A percentile compares a stretch with the other conserved stretches of the same genome.
These are phyloP conservation scores for Nicotiana undulata DNA, from an alignment of 257 asterid genomes.

Conservation along the genomic window DNA sequence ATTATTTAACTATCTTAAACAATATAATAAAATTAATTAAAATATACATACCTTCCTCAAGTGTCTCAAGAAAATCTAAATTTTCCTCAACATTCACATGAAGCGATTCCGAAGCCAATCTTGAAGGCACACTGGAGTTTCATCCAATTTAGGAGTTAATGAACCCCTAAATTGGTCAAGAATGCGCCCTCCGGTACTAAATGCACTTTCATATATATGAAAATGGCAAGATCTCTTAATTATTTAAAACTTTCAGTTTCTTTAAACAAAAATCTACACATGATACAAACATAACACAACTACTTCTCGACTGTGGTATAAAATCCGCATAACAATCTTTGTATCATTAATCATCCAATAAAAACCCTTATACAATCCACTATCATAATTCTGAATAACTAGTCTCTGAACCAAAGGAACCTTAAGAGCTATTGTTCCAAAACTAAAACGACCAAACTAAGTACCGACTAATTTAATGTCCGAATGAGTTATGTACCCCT, in stretches of 20 bases:
- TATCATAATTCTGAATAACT: background rate
- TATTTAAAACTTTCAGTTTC: background rate
- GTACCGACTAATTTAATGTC: background rate
- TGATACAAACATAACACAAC: background rate
- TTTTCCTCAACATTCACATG: too few relatives aligned
- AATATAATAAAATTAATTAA: too few relatives aligned
- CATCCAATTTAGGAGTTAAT: too few relatives aligned
- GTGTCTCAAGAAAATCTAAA: too few relatives aligned
- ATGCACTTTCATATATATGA: too few relatives aligned
- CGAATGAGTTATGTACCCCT: background rate
- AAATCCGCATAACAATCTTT: background rate
- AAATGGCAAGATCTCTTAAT: background rate
- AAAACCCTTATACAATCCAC: background rate
- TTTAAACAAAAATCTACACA: too few relatives aligned
- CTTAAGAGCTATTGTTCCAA: background rate
- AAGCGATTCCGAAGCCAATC: too few relatives aligned
- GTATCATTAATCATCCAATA: background rate
- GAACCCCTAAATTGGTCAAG: too few relatives aligned
- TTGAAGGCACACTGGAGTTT: too few relatives aligned
- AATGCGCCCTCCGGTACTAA: too few relatives aligned
- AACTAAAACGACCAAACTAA: background rate
- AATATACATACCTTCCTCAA: too few relatives aligned
- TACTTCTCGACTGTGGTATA: background rate
- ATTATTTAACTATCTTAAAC: too few relatives aligned
- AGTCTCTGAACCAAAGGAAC: background rate